A percentile compares a stretch with the other conserved stretches of the same genome.
Evolutionary conservation across 352 stramenopile species (phyloP).

Genomic region (Phytophthora capsici): DNA sequence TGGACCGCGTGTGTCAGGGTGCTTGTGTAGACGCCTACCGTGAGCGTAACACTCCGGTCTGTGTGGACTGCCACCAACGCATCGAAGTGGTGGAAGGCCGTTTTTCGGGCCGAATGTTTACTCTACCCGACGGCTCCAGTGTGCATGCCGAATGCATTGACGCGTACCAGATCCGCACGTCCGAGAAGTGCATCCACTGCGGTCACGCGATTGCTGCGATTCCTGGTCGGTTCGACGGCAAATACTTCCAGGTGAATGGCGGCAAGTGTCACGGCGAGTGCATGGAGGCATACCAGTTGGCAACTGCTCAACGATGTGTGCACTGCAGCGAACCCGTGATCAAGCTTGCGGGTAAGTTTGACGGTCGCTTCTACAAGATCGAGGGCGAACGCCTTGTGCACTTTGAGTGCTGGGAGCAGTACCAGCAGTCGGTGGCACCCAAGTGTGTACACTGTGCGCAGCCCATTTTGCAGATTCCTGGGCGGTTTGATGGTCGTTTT

Average conservation of each 20-base stretch:
- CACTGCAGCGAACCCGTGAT: constrained; percentile 76
- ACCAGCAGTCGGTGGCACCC: constrained; percentile 71
- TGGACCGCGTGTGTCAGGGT: constrained; percentile 83
- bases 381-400: constrained; percentile 72
- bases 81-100: constrained; percentile 77
- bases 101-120: constrained; percentile 86
- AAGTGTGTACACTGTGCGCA: constrained; percentile 83
- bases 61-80: constrained; percentile 73
- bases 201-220: constrained; percentile 81
- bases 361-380: constrained; percentile 90
- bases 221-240: constrained; percentile 75
- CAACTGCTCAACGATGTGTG: constrained; percentile 75
- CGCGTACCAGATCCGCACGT: constrained; percentile 82
- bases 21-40: constrained; percentile 74
- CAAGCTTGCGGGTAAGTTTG: constrained; percentile 72
- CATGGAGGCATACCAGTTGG: constrained; percentile 79
- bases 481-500: constrained; percentile 82
- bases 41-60: constrained; percentile 77
- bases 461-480: constrained; percentile 75
- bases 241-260: constrained; percentile 79
- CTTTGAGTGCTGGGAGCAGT: constrained; percentile 88
- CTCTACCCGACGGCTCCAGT: constrained; percentile 73
- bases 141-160: constrained; percentile 88
- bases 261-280: constrained; percentile 86
- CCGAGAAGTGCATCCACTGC: constrained; percentile 85